Base-by-base conservation (phyloP, 2,329 filamentous ascomycete genomes). In the Colletotrichum gigasporum region DNA sequence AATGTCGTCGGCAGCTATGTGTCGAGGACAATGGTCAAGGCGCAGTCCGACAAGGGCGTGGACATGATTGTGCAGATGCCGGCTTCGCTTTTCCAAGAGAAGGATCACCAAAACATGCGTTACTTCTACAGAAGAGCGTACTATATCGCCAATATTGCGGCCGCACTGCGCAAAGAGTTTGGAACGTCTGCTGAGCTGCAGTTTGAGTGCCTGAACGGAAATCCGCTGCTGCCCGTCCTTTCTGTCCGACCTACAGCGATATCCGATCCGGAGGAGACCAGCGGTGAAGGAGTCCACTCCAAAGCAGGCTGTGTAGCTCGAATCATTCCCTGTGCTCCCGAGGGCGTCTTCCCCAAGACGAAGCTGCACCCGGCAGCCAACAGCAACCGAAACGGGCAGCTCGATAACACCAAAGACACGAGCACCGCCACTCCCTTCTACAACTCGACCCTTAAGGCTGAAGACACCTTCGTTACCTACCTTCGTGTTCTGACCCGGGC, bases 61-160 rank as follows among this genome's bases (percentile, higher is more conserved):
- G 95, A 98, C 76, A 87, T 98, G 85, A 89, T 95, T 5, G 88
- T 97, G 14, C 91, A 91, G 48, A 96, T 99, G 88, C 95, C 96
- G 5, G 77, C 81, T 61, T 80, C 85, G 1, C 79, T 97, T 11
- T 94, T 98, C 71, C 93, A 97, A 73, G 92, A 96, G 44, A 98
- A 98, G 78, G 96, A 99, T 77, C 97, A 95, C 75, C 84, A 94
- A 51, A 94, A 97, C 75, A 86, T 96, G 81, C 88, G 96, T 66
- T 98, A 97, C 79, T 97, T 97, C 74, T 94, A 97, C 80, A 96
- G 97, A 72, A 85, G 94, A 67, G 92, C 96, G 11, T 98, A 95
- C 77, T 98, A 96, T 73, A 81, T 98, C 52, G 93, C 94, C 32
- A 93, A 91, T 68, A 81, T 98, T 59, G 89, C 93, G 12, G 88